These are phyloP conservation scores for Apium graveolens DNA, from an alignment of 129 eudicot species.

Conservation along the genomic window DNA sequence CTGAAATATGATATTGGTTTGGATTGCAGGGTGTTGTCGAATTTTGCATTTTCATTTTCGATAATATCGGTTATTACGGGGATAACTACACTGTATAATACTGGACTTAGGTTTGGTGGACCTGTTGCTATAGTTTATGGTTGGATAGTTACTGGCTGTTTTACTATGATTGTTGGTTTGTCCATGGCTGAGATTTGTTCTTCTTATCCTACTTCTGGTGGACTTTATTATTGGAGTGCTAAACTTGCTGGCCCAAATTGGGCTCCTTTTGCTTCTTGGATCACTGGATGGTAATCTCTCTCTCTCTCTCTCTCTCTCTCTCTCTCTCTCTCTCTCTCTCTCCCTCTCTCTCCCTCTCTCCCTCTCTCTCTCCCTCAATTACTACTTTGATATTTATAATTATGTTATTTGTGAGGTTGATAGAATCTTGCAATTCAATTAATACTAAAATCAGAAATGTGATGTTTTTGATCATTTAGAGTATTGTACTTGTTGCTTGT, in stretches of 20 bases:
- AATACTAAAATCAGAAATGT: background rate
- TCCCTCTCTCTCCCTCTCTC: too few relatives aligned
- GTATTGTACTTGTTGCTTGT: background rate
- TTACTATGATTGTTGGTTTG: slow-evolving; percentile 89
- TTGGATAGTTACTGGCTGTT: slow-evolving; percentile 69
- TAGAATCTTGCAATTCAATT: background rate
- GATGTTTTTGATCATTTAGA: background rate
- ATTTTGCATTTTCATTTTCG: slow-evolving; percentile 93
- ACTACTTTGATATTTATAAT: background rate
- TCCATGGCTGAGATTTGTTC: slow-evolving; percentile 99
- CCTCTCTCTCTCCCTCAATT: too few relatives aligned
- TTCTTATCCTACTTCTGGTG: slow-evolving; percentile 96
- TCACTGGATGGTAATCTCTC: slow-evolving; percentile 76
- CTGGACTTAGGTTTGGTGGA: slow-evolving; percentile 80
- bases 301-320: background rate
- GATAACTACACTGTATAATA: slow-evolving; percentile 70
- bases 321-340: too few relatives aligned
- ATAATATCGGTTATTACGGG: slow-evolving; percentile 95
- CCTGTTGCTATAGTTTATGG: slow-evolving; percentile 80
- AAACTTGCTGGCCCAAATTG: slow-evolving; percentile 91
- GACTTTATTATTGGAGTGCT: slow-evolving; percentile 98
- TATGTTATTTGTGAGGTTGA: background rate
- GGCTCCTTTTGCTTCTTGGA: slow-evolving; percentile 99
- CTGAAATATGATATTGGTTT: background rate
- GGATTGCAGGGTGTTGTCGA: slow-evolving; percentile 77